Percentiles rank a stretch among this genome's conserved stretches.
Conservation (phyloP, 257 asterid species). For the Salvia rosmarinus region DNA sequence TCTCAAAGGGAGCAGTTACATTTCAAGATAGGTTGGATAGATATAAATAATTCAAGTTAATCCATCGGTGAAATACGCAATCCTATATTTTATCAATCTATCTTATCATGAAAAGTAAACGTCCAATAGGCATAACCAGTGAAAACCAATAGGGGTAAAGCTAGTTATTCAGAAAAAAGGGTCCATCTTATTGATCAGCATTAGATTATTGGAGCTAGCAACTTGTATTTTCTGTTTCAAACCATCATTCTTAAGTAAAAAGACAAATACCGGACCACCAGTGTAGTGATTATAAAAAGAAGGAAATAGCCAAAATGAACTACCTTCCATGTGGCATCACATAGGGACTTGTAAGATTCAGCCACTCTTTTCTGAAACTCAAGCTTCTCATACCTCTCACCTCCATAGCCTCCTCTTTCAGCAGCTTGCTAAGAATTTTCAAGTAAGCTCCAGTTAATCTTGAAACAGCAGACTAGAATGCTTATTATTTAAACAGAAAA, state of each 20-base stretch:
- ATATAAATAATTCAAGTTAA: no score
- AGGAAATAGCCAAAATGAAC: conserved; percentile 11
- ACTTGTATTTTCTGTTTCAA: neutral
- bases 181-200: neutral
- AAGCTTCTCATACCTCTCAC: conserved; percentile 89
- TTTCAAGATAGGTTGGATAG: no score
- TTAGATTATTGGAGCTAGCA: neutral
- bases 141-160: conserved; percentile 1
- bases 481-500: conserved; percentile 1
- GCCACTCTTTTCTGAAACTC: conserved; percentile 92
- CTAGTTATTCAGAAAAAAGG: neutral
- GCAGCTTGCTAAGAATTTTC: conserved; percentile 71
- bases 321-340: conserved; percentile 91
- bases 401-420: conserved; percentile 96
- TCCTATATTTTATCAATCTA: no score
- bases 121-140: no score
- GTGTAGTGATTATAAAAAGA: neutral
- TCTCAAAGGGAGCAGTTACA: no score
- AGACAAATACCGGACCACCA: neutral
- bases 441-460: conserved; percentile 7
- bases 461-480: neutral
- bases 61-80: no score
- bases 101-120: no score
- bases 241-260: neutral
- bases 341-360: conserved; percentile 54